Evolutionary conservation across 345 rosid species (phyloP).

Genomic region (Erodium maritimum): DNA sequence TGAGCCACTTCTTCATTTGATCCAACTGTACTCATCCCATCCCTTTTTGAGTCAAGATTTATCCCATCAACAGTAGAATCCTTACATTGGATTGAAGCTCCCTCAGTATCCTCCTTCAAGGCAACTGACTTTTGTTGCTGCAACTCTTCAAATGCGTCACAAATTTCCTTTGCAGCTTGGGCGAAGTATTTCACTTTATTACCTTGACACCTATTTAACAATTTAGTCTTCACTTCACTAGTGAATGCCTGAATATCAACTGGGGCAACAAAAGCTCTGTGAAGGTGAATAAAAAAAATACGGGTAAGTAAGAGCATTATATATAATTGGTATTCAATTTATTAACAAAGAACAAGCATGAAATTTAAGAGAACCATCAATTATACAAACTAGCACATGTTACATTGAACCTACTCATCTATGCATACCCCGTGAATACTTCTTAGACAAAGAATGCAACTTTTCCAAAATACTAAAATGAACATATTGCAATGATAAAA

Average conservation of each 20-base stretch:
- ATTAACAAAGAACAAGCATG: not conserved
- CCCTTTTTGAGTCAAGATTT: slow-evolving; percentile 24
- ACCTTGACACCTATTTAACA: slow-evolving; percentile 52
- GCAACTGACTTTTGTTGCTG: slow-evolving; percentile 37
- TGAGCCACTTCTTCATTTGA: slow-evolving; percentile 24
- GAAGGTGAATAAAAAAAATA: slow-evolving; percentile 8
- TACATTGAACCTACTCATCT: no score
- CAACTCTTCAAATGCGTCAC: slow-evolving; percentile 58
- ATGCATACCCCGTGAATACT: no score
- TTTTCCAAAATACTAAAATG: no score
- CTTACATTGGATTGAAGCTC: slow-evolving; percentile 23
- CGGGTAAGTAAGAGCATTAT: not conserved
- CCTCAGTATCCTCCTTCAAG: slow-evolving; percentile 30
- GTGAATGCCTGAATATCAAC: slow-evolving; percentile 73
- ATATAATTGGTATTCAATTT: not conserved
- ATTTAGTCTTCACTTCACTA: slow-evolving; percentile 57
- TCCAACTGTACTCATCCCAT: slow-evolving; percentile 16
- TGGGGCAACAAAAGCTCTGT: slow-evolving; percentile 83
- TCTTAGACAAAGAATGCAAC: no score
- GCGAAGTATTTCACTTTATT: slow-evolving; percentile 60
- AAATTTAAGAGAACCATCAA: not conserved
- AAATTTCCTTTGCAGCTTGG: slow-evolving; percentile 81
- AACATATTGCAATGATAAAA: no score
- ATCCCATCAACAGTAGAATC: slow-evolving; percentile 31
- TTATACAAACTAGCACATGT: not conserved